These are phyloP conservation scores for Trypanosoma brucei DNA, from an alignment of 208 protist genomes.

Conservation along the genomic window DNA sequence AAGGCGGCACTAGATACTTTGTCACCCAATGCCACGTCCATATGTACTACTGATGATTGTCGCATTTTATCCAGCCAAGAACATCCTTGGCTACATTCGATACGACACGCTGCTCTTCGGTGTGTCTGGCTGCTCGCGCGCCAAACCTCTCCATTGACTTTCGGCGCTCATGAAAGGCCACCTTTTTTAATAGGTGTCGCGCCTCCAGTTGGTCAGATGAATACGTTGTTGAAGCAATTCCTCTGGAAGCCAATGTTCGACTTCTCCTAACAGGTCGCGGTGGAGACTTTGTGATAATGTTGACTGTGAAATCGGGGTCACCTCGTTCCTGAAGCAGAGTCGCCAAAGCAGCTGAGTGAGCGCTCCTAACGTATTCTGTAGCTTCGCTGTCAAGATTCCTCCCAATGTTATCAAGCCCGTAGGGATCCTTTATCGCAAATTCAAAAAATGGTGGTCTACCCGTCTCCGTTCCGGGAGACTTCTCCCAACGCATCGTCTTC, in stretches of 20 bases:
- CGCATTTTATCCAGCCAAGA: constrained; percentile 80
- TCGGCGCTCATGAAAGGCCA: constrained; percentile 74
- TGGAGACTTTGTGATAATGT: constrained; percentile 42
- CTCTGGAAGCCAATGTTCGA: constrained; percentile 52
- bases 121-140: constrained; percentile 39
- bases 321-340: constrained; percentile 35
- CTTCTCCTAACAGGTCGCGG: constrained; percentile 32
- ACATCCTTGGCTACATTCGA: constrained; percentile 79
- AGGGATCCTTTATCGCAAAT: constrained; percentile 88
- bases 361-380: constrained; percentile 47
- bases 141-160: constrained; percentile 68
- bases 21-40: background rate
- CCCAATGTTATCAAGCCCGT: constrained; percentile 84
- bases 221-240: constrained; percentile 56
- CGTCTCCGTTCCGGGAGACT: constrained; percentile 23
- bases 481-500: constrained; percentile 74
- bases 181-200: constrained; percentile 63
- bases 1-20: background rate
- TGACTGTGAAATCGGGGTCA: constrained; percentile 45
- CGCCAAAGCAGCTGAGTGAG: constrained; percentile 40
- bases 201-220: constrained; percentile 75
- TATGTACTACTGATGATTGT: constrained; percentile 13
- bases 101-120: constrained; percentile 60
- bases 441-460: constrained; percentile 74
- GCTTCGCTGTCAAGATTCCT: constrained; percentile 74